phyloP scores from a whole-genome alignment of 129 eudicot species.

The Silybum marianum region DNA sequence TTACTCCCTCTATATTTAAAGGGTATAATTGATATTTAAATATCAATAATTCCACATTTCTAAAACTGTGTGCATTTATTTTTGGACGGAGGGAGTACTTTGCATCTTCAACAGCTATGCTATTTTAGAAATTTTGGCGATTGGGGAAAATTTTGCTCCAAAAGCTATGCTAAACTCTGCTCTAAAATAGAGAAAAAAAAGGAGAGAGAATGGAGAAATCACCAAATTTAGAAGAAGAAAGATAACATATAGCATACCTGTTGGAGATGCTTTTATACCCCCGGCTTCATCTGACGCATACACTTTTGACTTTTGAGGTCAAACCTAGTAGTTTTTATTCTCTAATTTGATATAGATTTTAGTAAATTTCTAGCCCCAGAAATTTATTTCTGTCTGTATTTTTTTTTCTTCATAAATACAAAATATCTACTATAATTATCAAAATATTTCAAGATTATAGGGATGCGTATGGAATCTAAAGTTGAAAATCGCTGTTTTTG shows the following conservation, averaged over 20 bases:
- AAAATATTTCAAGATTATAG: background rate
- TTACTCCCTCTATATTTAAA: background rate
- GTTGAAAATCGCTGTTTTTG: background rate
- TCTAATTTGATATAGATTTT: background rate
- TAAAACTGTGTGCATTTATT: background rate
- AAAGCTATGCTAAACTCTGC: too few relatives aligned
- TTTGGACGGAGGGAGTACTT: background rate
- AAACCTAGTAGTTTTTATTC: background rate
- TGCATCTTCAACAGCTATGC: background rate
- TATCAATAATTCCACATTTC: background rate
- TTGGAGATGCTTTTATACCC: background rate
- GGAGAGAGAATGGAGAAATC: too few relatives aligned
- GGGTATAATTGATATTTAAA: background rate
- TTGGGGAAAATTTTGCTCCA: too few relatives aligned
- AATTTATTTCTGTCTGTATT: background rate
- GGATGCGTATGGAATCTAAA: slow-evolving; percentile 5
- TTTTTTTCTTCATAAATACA: background rate
- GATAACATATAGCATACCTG: too few relatives aligned
- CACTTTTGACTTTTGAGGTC: slow-evolving; percentile 25
- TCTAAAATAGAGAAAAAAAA: too few relatives aligned
- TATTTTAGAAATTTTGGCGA: too few relatives aligned
- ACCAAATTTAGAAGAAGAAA: too few relatives aligned
- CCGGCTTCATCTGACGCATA: background rate
- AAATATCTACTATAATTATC: background rate
- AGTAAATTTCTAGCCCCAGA: slow-evolving; percentile 4